These are phyloP conservation scores for Juglanconis oblonga DNA, from an alignment of 2,329 filamentous ascomycete genomes.

Conservation along the genomic window DNA sequence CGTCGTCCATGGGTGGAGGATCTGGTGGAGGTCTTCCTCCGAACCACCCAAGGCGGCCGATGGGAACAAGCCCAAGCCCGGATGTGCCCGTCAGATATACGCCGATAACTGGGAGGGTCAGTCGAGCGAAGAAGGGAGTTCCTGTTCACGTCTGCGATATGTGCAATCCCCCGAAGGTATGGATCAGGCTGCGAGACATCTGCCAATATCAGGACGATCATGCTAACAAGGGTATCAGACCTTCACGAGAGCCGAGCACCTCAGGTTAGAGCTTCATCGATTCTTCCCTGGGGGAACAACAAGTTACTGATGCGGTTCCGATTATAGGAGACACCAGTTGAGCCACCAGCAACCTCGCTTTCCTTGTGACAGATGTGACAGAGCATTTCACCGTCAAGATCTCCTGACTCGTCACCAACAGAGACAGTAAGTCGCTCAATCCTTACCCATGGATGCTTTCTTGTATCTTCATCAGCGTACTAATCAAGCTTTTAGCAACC, in stretches of 20 bases:
- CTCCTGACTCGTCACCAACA: conserved; percentile 55
- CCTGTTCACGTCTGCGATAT: conserved; percentile 53
- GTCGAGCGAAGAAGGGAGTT: conserved; percentile 58
- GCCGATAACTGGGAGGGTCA: conserved; percentile 55
- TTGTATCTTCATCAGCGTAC: conserved; percentile 4
- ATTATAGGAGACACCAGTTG: conserved; percentile 55
- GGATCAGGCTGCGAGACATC: neutral
- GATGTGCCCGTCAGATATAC: conserved; percentile 49
- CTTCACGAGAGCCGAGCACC: conserved; percentile 61
- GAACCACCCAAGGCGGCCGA: conserved; percentile 38
- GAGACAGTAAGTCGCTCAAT: conserved; percentile 41
- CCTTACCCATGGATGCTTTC: neutral
- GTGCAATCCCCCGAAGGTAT: conserved; percentile 51
- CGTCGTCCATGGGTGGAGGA: conserved; percentile 31
- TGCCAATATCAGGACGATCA: neutral
- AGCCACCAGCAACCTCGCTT: conserved; percentile 55
- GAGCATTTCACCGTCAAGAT: conserved; percentile 57
- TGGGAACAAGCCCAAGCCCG: conserved; percentile 29
- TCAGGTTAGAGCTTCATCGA: conserved; percentile 43
- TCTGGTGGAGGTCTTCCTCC: conserved; percentile 17
- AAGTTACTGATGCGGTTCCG: conserved; percentile 24
- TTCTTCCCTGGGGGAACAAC: conserved; percentile 10
- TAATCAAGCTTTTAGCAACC: conserved; percentile 35
- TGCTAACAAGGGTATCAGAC: conserved; percentile 40
- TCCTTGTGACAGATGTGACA: conserved; percentile 53